These are phyloP conservation scores for Pistacia atlantica DNA, from an alignment of 345 rosid species.

Conservation along the genomic window DNA sequence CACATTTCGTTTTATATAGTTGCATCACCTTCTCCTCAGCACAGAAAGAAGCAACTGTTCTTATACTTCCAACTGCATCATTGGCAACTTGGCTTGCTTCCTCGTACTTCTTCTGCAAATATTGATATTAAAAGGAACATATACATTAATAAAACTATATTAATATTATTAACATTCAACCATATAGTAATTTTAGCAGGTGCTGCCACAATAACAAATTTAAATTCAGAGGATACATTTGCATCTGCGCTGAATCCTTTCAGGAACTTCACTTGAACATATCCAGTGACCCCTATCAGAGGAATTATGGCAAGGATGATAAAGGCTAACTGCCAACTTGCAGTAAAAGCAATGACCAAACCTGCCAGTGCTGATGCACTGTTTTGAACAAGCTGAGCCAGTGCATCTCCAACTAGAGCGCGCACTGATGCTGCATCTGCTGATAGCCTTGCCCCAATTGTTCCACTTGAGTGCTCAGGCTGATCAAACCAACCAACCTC, in stretches of 20 bases:
- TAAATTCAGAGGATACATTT: constrained; percentile 46
- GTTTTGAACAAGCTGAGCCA: constrained; percentile 66
- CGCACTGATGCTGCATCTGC: constrained; percentile 80
- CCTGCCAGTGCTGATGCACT: constrained; percentile 57
- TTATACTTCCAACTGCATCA: constrained; percentile 90
- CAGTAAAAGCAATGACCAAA: constrained; percentile 69
- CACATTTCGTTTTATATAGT: constrained; percentile 71
- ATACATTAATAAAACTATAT: not conserved
- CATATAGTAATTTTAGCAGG: not conserved
- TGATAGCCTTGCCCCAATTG: constrained; percentile 82
- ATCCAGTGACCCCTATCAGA: constrained; percentile 61
- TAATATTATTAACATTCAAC: not conserved
- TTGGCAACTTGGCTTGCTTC: constrained; percentile 91
- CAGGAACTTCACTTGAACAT: constrained; percentile 61
- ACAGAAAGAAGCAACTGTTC: constrained; percentile 90
- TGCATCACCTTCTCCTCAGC: constrained; percentile 87
- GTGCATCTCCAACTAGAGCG: constrained; percentile 76
- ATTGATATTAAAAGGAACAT: not conserved
- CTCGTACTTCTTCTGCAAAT: constrained; percentile 73
- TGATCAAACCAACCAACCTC: constrained; percentile 89
- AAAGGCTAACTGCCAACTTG: constrained; percentile 70
- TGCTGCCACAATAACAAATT: not conserved
- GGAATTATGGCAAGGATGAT: constrained; percentile 67
- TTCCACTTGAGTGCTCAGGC: constrained; percentile 77
- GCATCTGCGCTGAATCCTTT: constrained; percentile 83